These are phyloP conservation scores for Rhododendron simsii DNA, from an alignment of 148 eudicot species.

Conservation along the genomic window DNA sequence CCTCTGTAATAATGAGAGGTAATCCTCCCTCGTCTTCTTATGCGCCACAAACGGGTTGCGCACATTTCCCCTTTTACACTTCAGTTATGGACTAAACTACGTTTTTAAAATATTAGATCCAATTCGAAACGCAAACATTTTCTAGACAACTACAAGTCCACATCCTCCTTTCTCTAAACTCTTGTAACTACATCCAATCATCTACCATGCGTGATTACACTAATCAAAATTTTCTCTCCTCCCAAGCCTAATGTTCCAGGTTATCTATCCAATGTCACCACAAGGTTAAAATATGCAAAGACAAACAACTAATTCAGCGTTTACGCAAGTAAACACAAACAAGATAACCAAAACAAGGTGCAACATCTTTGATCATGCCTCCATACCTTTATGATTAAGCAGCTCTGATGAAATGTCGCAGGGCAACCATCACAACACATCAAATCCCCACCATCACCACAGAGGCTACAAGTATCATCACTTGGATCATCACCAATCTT, in stretches of 20 bases:
- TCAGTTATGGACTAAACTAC: not conserved
- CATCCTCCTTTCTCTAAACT: not conserved
- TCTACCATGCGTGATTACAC: not conserved
- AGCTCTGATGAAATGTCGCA: constrained; percentile 90
- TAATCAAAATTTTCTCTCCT: not conserved
- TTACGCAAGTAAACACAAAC: not conserved
- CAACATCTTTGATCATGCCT: not conserved
- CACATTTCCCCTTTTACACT: not conserved
- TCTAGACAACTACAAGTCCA: not conserved
- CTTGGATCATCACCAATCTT: constrained; percentile 85
- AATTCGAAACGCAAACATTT: not conserved
- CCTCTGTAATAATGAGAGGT: not conserved
- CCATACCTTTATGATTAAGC: constrained; percentile 72
- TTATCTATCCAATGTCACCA: not conserved
- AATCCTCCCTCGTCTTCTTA: not conserved
- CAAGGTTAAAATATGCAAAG: not conserved
- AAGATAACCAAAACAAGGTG: constrained; percentile 2
- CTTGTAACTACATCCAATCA: not conserved
- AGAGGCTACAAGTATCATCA: constrained; percentile 92
- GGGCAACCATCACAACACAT: constrained; percentile 99
- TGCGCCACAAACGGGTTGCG: not conserved
- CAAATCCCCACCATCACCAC: constrained; percentile 98
- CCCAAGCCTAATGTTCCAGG: not conserved
- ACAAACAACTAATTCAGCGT: not conserved
- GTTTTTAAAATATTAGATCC: not conserved